A percentile compares a stretch with the other conserved stretches of the same genome.
phyloP scores from a whole-genome alignment of 192 early-diverging fungal genomes.

The Entomortierella parvispora region DNA sequence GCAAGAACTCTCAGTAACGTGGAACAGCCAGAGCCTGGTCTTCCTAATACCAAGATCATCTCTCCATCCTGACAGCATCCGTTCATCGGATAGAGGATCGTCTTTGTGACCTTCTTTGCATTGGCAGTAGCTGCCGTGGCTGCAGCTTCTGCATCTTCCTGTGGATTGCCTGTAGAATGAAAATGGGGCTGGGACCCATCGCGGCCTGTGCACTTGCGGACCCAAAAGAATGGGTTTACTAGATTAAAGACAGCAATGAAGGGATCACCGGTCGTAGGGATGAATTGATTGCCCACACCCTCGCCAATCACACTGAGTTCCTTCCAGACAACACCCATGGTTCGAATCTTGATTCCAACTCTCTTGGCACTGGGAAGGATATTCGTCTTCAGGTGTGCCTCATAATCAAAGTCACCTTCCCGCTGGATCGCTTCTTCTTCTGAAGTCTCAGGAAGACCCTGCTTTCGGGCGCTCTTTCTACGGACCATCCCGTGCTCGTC shows the following conservation, averaged over 20 bases:
- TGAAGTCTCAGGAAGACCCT: background rate
- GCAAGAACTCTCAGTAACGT: slow-evolving; percentile 71
- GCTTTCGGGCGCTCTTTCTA: slow-evolving; percentile 11
- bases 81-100: slow-evolving; percentile 64
- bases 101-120: slow-evolving; percentile 20
- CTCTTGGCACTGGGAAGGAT: slow-evolving; percentile 22
- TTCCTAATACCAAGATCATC: slow-evolving; percentile 73
- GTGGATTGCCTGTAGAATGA: no score
- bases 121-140: background rate
- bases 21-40: slow-evolving; percentile 75
- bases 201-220: slow-evolving; percentile 19
- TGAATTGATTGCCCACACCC: slow-evolving; percentile 29
- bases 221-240: slow-evolving; percentile 47
- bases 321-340: slow-evolving; percentile 58
- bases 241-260: slow-evolving; percentile 26
- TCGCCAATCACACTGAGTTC: slow-evolving; percentile 50
- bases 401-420: slow-evolving; percentile 36
- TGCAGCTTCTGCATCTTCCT: slow-evolving; percentile 30
- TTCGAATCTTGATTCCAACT: slow-evolving; percentile 54
- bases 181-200: background rate
- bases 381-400: slow-evolving; percentile 50
- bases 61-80: slow-evolving; percentile 80
- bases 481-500: background rate
- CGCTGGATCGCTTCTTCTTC: slow-evolving; percentile 25
- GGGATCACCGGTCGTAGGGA: slow-evolving; percentile 32